phyloP scores from a whole-genome alignment of 768 basidiomycete species.

The Sporobolomyces roseus region DNA sequence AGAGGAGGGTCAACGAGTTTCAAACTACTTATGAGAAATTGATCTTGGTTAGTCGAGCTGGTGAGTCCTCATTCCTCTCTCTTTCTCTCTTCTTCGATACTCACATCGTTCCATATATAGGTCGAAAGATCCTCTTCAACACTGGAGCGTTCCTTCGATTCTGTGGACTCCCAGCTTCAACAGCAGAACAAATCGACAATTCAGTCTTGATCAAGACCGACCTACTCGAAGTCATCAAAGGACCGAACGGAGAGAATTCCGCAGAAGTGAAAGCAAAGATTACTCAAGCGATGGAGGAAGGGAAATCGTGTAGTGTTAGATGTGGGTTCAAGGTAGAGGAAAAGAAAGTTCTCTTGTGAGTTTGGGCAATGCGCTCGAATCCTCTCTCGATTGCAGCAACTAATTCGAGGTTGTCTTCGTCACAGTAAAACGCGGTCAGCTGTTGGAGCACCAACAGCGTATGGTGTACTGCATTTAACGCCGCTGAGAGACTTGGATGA shows the following conservation, averaged over 20 bases:
- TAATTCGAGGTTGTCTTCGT: background rate
- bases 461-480: slow-evolving; percentile 24
- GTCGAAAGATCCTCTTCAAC: slow-evolving; percentile 13
- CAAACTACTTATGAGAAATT: slow-evolving; percentile 21
- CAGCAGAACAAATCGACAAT: slow-evolving; percentile 7
- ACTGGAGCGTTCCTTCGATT: slow-evolving; percentile 25
- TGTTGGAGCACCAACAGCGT: slow-evolving; percentile 4
- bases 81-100: background rate
- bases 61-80: background rate
- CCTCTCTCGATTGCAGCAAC: background rate
- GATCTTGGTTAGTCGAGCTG: background rate
- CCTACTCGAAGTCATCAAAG: slow-evolving; percentile 18
- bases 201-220: slow-evolving; percentile 16
- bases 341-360: background rate
- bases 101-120: background rate
- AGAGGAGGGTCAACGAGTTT: slow-evolving; percentile 14
- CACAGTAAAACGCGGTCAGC: background rate
- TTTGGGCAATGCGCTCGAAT: too few species aligned
- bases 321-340: slow-evolving; percentile 23
- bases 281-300: slow-evolving; percentile 8
- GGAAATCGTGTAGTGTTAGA: background rate
- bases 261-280: background rate
- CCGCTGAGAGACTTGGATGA: slow-evolving; percentile 21
- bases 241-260: background rate
- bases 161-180: slow-evolving; percentile 23